These are phyloP conservation scores for Agrocybe pediades DNA, from an alignment of 768 basidiomycete genomes.

Conservation along the genomic window DNA sequence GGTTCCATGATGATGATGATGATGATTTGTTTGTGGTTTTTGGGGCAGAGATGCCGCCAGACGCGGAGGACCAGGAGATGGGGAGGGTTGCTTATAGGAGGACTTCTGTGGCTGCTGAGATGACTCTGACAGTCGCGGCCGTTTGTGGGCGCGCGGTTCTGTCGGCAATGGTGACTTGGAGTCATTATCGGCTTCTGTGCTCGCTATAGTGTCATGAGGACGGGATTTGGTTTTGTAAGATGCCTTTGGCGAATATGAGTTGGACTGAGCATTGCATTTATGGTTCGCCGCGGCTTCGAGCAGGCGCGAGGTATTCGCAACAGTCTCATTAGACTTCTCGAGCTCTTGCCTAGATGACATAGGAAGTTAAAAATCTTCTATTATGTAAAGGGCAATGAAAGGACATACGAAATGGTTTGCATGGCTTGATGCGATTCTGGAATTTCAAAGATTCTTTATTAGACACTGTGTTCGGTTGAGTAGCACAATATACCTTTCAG, in stretches of 20 bases:
- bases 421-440: constrained; percentile 81
- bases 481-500: constrained; percentile 62
- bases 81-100: constrained; percentile 33
- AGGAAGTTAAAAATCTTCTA: no score
- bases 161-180: constrained; percentile 70
- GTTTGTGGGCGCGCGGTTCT: constrained; percentile 81
- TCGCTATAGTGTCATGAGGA: constrained; percentile 19
- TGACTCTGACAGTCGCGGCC: constrained; percentile 70
- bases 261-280: constrained; percentile 44
- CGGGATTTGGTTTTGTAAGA: constrained; percentile 37
- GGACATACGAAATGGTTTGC: constrained; percentile 67
- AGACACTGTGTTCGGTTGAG: constrained; percentile 11
- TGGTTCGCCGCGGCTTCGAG: constrained; percentile 34
- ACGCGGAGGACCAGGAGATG: constrained; percentile 26
- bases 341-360: constrained; percentile 62
- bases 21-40: constrained; percentile 24
- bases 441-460: not conserved
- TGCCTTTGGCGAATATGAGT: constrained; percentile 50
- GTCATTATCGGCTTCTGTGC: constrained; percentile 29
- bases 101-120: not conserved
- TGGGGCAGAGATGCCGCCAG: constrained; percentile 27
- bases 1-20: constrained; percentile 9
- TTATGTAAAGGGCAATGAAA: constrained; percentile 13
- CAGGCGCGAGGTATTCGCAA: constrained; percentile 46
- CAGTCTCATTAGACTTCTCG: constrained; percentile 73